Conservation (phyloP, 2,329 filamentous ascomycete species). For the Penicillium sp. region DNA sequence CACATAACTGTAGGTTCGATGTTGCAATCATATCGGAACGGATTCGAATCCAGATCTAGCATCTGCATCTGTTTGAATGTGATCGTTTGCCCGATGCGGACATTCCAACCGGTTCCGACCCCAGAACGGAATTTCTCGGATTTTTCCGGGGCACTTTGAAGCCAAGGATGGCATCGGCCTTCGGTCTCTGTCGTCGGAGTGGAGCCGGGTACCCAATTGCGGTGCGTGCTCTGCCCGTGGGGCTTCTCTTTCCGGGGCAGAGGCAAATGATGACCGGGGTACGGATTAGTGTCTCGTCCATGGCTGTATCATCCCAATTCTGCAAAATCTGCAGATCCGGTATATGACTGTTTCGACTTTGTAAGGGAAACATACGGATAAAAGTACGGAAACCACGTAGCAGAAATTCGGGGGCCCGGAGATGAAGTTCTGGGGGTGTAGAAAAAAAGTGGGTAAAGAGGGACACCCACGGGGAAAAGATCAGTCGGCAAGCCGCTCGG, state of each 20-base stretch:
- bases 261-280: not conserved
- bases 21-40: constrained; percentile 14
- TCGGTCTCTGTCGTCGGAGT: constrained; percentile 13
- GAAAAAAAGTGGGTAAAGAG: constrained; percentile 8
- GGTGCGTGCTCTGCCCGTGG: constrained; percentile 10
- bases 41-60: not conserved
- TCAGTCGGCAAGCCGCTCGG: constrained; percentile 20
- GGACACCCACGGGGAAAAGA: constrained; percentile 14
- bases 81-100: constrained; percentile 24
- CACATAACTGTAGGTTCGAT: not conserved
- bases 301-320: not conserved
- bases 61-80: not conserved
- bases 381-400: not conserved
- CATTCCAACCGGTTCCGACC: constrained; percentile 19
- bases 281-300: not conserved
- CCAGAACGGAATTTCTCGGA: constrained; percentile 20
- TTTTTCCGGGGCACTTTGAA: not conserved
- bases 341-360: not conserved
- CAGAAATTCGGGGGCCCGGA: not conserved
- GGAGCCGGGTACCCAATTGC: constrained; percentile 24
- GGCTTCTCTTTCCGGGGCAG: constrained; percentile 3
- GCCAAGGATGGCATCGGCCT: constrained; percentile 6
- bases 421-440: constrained; percentile 7
- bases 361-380: not conserved
- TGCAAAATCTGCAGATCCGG: not conserved